Evolutionary conservation across 176 grass and related monocot genomes (phyloP), one percentile per base, ranked within the genome.

Genomic region (Oryza glaberrima): DNA sequence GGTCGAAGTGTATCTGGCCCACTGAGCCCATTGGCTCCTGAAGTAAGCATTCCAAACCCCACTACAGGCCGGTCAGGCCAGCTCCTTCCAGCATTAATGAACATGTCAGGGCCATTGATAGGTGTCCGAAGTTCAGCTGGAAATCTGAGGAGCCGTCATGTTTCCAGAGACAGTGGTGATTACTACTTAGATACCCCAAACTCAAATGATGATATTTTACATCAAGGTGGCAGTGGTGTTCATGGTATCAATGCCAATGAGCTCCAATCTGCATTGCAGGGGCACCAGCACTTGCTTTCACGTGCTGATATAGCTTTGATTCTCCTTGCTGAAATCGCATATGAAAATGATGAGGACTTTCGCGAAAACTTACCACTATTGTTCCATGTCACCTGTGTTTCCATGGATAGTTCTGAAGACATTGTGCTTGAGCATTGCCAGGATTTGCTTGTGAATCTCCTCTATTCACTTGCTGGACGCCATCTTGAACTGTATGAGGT

Each of bases 391-490:
- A 98, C 91, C 10, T 98, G 96, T 81, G 96, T 98, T 86, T 98
- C 96, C 0, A 95, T 98, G 96, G 93, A 98, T 89, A 98, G 96
- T 77, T 95, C 96, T 75, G 96, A 98, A 77, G 96, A 98, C 84
- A 95, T 98, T 81, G 96, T 98, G 74, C 96, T 98, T 4, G 89
- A 95, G 82, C 96, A 98, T 77, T 98, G 93, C 88, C 96, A 98
- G 78, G 89, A 98, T 87, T 92, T 98, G 76, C 93, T 98, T 20
- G 96, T 95, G 73, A 98, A 98, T 92, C 86, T 98, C 46, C 91
- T 98, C 20, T 98, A 98, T 77, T 98, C 96, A 65, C 88, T 98
- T 66, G 96, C 96, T 71, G 96, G 96, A 13, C 89, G 91, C 30
- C 96, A 98, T 88, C 86, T 98, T 83, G 96, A 98, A 82, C 77